phyloP scores from a whole-genome alignment of 345 rosid species.

The Salix udensis region DNA sequence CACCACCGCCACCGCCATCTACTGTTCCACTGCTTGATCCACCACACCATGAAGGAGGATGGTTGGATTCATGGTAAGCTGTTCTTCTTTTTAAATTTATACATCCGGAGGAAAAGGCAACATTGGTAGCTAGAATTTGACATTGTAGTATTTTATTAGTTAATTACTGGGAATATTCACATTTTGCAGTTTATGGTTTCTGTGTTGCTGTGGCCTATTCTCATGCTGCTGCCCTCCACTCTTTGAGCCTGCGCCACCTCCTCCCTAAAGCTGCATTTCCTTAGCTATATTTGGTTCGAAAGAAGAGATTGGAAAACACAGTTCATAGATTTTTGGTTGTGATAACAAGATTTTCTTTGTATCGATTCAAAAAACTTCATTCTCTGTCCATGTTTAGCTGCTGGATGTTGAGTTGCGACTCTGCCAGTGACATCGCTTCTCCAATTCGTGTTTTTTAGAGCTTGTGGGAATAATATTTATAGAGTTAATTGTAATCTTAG shows the following conservation, averaged over 20 bases:
- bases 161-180: not conserved
- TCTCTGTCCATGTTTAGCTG: not conserved
- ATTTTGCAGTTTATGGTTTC: conserved; percentile 45
- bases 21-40: conserved; percentile 38
- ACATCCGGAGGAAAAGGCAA: not conserved
- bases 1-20: not conserved
- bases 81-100: not conserved
- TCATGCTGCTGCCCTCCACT: conserved; percentile 57
- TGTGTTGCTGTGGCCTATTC: conserved; percentile 53
- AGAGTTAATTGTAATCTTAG: not conserved
- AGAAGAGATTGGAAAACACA: not conserved
- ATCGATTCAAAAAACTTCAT: not conserved
- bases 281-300: not conserved
- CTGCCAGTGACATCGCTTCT: not conserved
- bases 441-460: not conserved
- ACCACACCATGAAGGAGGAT: conserved; percentile 31
- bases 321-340: not conserved
- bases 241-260: conserved; percentile 47
- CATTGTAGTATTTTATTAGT: not conserved
- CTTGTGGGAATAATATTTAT: not conserved
- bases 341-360: not conserved
- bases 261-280: conserved; percentile 24
- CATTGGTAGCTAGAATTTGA: not conserved
- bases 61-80: conserved; percentile 41
- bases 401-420: not conserved